Evolutionary conservation across 192 early-diverging fungal genomes (phyloP).

Genomic region (Chytriomyces sp.): DNA sequence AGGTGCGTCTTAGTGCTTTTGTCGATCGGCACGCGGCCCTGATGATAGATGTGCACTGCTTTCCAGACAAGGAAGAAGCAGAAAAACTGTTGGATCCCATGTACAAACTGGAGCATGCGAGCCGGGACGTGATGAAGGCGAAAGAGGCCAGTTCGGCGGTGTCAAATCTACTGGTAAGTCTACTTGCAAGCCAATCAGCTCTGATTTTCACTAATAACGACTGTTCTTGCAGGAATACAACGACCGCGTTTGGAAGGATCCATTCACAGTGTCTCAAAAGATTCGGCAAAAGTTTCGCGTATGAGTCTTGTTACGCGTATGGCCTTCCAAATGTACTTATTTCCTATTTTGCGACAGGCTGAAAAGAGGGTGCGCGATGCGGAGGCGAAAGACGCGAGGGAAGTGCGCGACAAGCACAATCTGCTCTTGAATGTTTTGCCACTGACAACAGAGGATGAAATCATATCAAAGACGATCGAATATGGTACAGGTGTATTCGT

Average conservation of each 20-base stretch:
- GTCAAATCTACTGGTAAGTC: constrained; percentile 54
- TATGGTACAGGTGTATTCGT: constrained; percentile 4
- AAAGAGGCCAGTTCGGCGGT: constrained; percentile 54
- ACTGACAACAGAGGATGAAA: constrained; percentile 48
- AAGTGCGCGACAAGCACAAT: constrained; percentile 61
- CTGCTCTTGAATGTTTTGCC: constrained; percentile 64
- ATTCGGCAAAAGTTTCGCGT: constrained; percentile 72
- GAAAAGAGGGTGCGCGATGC: constrained; percentile 62
- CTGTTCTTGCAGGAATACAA: constrained; percentile 46
- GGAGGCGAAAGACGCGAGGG: constrained; percentile 47
- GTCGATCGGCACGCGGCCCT: too few relatives aligned
- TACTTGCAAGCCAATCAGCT: neutral
- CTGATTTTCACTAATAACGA: neutral
- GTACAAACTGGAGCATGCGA: constrained; percentile 64
- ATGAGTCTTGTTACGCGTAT: neutral
- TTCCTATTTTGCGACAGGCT: too few relatives aligned
- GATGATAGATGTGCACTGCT: neutral
- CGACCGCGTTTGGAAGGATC: constrained; percentile 77
- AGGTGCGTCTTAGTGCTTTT: constrained; percentile 27
- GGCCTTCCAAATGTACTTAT: neutral
- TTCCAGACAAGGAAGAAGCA: constrained; percentile 53
- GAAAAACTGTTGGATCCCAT: constrained; percentile 55
- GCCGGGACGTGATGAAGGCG: constrained; percentile 53
- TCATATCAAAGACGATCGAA: constrained; percentile 53
- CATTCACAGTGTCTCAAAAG: constrained; percentile 71